Conservation (phyloP, 2,329 filamentous ascomycete species). For the Fusarium sterilihyphosum region DNA sequence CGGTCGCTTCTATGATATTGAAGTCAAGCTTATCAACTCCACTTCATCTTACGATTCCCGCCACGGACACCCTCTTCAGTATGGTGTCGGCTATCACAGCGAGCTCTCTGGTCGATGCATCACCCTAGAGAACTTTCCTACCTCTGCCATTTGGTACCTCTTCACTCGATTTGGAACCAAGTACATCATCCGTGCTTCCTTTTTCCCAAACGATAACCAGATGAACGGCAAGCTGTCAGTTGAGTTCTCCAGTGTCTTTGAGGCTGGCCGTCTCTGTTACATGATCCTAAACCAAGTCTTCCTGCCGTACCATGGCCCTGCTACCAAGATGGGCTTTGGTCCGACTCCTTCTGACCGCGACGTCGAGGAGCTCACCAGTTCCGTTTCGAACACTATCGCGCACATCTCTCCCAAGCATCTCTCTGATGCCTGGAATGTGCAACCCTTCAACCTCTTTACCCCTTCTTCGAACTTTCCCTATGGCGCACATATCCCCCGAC, state of each 20-base stretch:
- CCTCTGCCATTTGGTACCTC: constrained; percentile 31
- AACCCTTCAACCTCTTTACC: not conserved
- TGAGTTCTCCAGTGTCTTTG: constrained; percentile 32
- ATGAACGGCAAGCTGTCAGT: constrained; percentile 11
- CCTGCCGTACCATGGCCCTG: fast-evolving
- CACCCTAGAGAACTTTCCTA: constrained; percentile 29
- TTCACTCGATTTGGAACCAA: constrained; percentile 17
- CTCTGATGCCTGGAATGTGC: not conserved
- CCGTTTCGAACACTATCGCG: not conserved
- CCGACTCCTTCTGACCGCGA: not conserved
- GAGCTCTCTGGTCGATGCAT: constrained; percentile 24
- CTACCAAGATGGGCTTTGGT: not conserved
- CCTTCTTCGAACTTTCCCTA: fast-evolving
- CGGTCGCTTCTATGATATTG: not conserved
- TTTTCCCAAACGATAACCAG: not conserved
- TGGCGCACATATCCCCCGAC: not conserved
- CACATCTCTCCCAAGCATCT: not conserved
- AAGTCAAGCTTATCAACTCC: not conserved
- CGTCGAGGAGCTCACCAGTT: not conserved
- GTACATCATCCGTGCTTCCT: constrained; percentile 15
- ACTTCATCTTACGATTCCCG: not conserved
- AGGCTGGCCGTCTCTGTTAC: not conserved
- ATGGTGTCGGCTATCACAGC: not conserved
- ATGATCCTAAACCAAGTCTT: not conserved
- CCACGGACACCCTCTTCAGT: not conserved